phyloP scores from a whole-genome alignment of 2,329 filamentous ascomycete species.

The Penicillium sp. region DNA sequence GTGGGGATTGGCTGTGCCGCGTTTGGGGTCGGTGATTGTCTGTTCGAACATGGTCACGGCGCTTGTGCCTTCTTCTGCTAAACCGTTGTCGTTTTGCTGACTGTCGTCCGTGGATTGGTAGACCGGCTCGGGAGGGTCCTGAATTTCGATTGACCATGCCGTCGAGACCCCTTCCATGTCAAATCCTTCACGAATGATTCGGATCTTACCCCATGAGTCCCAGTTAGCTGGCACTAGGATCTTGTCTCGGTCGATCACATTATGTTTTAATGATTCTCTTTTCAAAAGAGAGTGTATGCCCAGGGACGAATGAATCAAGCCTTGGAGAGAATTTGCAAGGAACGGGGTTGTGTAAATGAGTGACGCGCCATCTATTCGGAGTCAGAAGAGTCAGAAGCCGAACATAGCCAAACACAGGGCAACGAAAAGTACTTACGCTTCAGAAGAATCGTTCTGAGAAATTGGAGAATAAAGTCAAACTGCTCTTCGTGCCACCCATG shows the following conservation, averaged over 20 bases:
- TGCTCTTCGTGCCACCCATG: slow-evolving; percentile 93
- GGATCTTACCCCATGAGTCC: slow-evolving; percentile 98
- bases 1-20: slow-evolving; percentile 54
- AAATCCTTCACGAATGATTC: slow-evolving; percentile 84
- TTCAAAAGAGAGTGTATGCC: slow-evolving; percentile 81
- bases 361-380: slow-evolving; percentile 66
- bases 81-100: slow-evolving; percentile 20
- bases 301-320: slow-evolving; percentile 76
- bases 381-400: slow-evolving; percentile 12
- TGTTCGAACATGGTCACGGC: slow-evolving; percentile 73
- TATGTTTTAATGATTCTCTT: slow-evolving; percentile 75
- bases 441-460: slow-evolving; percentile 80
- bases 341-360: slow-evolving; percentile 80
- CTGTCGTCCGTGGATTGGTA: slow-evolving; percentile 26
- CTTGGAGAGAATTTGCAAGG: slow-evolving; percentile 70
- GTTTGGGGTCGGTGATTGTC: slow-evolving; percentile 70
- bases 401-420: neutral
- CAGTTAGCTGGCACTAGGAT: slow-evolving; percentile 93
- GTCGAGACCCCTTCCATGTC: slow-evolving; percentile 82
- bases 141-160: slow-evolving; percentile 81
- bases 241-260: slow-evolving; percentile 90
- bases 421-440: slow-evolving; percentile 60
- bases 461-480: slow-evolving; percentile 94
- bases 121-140: slow-evolving; percentile 46
- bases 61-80: slow-evolving; percentile 46